Evolutionary conservation across 1,139 yeast genomes (phyloP).

Genomic region (Suhomyces bribrorum): DNA sequence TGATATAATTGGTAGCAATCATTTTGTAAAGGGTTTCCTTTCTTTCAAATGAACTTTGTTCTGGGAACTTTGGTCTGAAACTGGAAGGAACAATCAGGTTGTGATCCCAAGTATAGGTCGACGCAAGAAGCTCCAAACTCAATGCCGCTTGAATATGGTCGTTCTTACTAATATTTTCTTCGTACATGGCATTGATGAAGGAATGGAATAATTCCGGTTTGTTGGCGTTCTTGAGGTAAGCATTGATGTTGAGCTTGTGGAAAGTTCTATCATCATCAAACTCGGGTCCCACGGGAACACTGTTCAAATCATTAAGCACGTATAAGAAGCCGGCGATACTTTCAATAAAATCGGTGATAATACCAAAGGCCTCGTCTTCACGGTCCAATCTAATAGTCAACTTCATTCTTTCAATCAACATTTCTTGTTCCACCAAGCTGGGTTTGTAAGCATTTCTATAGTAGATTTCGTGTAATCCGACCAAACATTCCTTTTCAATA

Average conservation of each 20-base stretch:
- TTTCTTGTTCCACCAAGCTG: slow-evolving; percentile 51
- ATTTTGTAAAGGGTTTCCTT: slow-evolving; percentile 71
- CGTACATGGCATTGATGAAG: slow-evolving; percentile 73
- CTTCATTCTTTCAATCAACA: slow-evolving; percentile 54
- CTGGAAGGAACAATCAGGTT: slow-evolving; percentile 57
- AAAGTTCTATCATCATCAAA: slow-evolving; percentile 86
- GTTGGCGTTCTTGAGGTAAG: slow-evolving; percentile 75
- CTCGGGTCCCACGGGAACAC: slow-evolving; percentile 80
- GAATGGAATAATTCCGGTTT: slow-evolving; percentile 80
- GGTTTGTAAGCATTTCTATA: slow-evolving; percentile 60
- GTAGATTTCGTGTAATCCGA: slow-evolving; percentile 67
- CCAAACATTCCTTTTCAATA: slow-evolving; percentile 62
- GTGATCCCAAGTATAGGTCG: slow-evolving; percentile 77
- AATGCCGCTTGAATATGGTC: slow-evolving; percentile 84
- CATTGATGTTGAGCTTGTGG: slow-evolving; percentile 74
- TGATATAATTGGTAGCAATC: slow-evolving; percentile 70
- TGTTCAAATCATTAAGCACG: slow-evolving; percentile 65
- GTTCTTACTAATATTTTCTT: slow-evolving; percentile 57
- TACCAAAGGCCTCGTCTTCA: slow-evolving; percentile 65
- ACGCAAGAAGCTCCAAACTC: slow-evolving; percentile 73
- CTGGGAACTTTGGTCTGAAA: slow-evolving; percentile 70
- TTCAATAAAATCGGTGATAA: slow-evolving; percentile 54
- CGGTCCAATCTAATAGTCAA: slow-evolving; percentile 56
- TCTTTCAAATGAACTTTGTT: slow-evolving; percentile 78
- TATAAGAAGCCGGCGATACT: slow-evolving; percentile 65